Evolutionary conservation across 2,329 filamentous ascomycete species (phyloP), one percentile per base, ranked within the genome.

Genomic region (Penicillium sp.): DNA sequence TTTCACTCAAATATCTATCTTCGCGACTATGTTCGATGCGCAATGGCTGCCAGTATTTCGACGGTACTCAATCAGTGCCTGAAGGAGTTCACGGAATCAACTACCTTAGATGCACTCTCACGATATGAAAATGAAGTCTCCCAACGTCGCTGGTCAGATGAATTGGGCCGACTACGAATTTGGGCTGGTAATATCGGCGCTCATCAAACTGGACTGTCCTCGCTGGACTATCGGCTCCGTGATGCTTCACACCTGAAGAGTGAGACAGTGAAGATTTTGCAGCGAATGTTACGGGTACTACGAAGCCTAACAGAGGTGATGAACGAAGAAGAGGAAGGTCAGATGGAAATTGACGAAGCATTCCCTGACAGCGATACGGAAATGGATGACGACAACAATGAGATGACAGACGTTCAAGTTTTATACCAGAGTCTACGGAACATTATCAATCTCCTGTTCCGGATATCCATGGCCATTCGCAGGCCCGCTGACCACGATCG

Each of bases 401-500:
- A 41, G 11, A 31, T 37, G 14, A 59, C 55, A 19, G 55, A 58
- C 8, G 11, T 62, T 6, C 58, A 67, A 44, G 22, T 60, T 26
- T 59, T 68, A n/a, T 50, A 61, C 33, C 25, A 56, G 22, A 35
- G 41, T 28, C 16, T 66, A 2, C 42, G 43, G 12, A 68, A 73
- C 1, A 60, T 64, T 0, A 64, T 75, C 2, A 64, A 67, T 22
- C 68, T 68, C 25, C 64, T 78, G 1, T 62, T 74, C 6, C 62
- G 74, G 1, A 63, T 77, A 0, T 73, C 72, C 3, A 66, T 75
- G n/a, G 59, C 72, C 0, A 75, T 77, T 4, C 67, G 68, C 0
- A 70, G 71, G 5, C 74, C 74, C 14, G 67, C 73, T 1, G 67
- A 69, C 0, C 70, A 75, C 19, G 74, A 77, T 38, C 64, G 65